Base-by-base conservation (phyloP, 208 protist genomes). In the Sergeia podlipaevii region DNA sequence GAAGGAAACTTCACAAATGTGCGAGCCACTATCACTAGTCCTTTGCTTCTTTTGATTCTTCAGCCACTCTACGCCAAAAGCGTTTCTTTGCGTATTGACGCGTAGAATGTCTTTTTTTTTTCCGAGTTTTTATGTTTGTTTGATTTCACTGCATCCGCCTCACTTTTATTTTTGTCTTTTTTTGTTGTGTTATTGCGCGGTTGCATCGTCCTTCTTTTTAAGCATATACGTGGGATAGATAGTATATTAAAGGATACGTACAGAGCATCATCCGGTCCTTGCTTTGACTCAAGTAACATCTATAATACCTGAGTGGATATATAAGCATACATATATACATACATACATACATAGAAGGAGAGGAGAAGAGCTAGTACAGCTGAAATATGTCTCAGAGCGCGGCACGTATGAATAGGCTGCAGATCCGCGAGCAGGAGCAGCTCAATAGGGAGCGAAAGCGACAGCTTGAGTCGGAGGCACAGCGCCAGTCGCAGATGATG, bases 341-440 rank as follows among this genome's bases (percentile, higher is more conserved):
- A 29, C 21, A 28, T n/a, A 48, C 21, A 48, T 48, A 5, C 6
- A 48, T n/a, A 48, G 27, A 48, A 48, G 11, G 23, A 8, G 42
- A 21, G 42, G 11, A 8, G 8, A 13, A 47, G 10, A 13, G 34
- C 34, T 38, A 13, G 15, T 21, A 6, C 36, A 15, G 7, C 46
- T n/a, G 18, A 50, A 36, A 0, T 4, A 88, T 87, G 77, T 61
- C 66, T 5, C 59, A 60, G 13, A 87, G 80, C 54, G 87, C 87
- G 2, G 78, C 79, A 6, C 68, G 74, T 17, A 45, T 84, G 60
- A 94, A 94, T 57, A 72, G 70, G 17, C 60, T 82, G 41, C 83
- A 91, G 41, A 87, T 94, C 36, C 74, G 79, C 1, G 87, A 94
- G 65, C 87, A 94, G 63, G 69, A 94, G 52, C 74, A 83, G 56